Evolutionary conservation across 1,139 yeast genomes (phyloP).

Genomic region (Debaryomyces udenii): DNA sequence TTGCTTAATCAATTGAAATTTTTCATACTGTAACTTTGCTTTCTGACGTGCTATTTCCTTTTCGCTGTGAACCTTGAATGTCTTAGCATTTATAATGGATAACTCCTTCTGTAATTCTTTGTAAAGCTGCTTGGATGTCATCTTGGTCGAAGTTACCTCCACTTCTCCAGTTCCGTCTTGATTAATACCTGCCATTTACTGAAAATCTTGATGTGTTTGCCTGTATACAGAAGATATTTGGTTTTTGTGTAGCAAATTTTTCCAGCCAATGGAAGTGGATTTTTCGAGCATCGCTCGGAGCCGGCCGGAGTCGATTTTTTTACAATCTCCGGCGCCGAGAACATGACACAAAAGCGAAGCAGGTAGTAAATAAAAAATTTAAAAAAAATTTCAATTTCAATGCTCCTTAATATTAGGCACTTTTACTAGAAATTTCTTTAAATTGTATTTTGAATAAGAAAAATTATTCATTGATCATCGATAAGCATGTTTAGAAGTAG

Average conservation of each 20-base stretch:
- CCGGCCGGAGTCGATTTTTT: slow-evolving; percentile 9
- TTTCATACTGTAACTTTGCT: slow-evolving; percentile 57
- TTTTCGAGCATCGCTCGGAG: slow-evolving; percentile 5
- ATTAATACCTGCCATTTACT: too few species aligned
- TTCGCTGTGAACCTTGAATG: slow-evolving; percentile 46
- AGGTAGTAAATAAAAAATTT: slow-evolving; percentile 6
- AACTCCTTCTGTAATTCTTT: slow-evolving; percentile 45
- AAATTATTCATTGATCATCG: not conserved
- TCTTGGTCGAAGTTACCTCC: not conserved
- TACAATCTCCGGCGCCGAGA: slow-evolving; percentile 5
- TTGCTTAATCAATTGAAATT: slow-evolving; percentile 49
- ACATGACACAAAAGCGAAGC: slow-evolving; percentile 6
- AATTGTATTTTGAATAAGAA: slow-evolving; percentile 1
- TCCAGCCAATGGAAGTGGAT: slow-evolving; percentile 7
- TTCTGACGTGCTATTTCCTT: slow-evolving; percentile 52
- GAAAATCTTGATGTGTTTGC: too few species aligned
- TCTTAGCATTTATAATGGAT: slow-evolving; percentile 43
- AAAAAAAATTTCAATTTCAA: slow-evolving; percentile 8
- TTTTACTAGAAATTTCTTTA: not conserved
- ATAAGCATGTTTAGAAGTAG: slow-evolving; percentile 9
- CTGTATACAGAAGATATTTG: too few species aligned
- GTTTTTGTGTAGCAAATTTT: not conserved
- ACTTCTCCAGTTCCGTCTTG: not conserved
- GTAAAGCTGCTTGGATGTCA: slow-evolving; percentile 15
- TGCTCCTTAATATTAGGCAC: not conserved